Conservation (phyloP, 2,329 filamentous ascomycete species). For the Herpotrichia juniperi region DNA sequence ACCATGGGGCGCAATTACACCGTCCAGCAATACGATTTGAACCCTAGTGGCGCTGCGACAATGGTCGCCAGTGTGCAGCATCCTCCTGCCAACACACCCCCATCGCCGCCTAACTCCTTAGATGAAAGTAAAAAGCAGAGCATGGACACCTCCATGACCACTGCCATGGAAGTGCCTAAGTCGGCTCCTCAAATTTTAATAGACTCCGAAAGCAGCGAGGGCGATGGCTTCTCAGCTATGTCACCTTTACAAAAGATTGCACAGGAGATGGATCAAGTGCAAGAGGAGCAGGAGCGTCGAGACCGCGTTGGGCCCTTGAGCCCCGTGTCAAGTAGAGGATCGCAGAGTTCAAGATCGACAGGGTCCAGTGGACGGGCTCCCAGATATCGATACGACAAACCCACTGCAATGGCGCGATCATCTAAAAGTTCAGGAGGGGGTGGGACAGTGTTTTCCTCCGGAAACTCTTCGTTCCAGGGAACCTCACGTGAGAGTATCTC, state of each 20-base stretch:
- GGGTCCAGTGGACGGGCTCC: conserved; percentile 50
- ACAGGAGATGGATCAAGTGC: conserved; percentile 70
- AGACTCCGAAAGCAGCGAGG: conserved; percentile 71
- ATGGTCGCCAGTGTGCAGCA: conserved; percentile 91
- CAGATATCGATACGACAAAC: conserved; percentile 55
- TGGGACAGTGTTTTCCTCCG: conserved; percentile 71
- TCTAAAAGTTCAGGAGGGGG: conserved; percentile 45
- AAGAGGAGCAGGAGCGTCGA: conserved; percentile 63
- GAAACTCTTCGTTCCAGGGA: conserved; percentile 58
- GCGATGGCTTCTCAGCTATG: conserved; percentile 60
- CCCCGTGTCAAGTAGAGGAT: conserved; percentile 71
- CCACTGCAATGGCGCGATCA: conserved; percentile 33
- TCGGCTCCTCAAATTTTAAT: conserved; percentile 41
- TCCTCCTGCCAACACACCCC: conserved; percentile 76
- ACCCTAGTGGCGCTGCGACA: conserved; percentile 68
- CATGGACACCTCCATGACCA: conserved; percentile 36
- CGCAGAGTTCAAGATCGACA: conserved; percentile 62
- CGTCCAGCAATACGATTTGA: conserved; percentile 94
- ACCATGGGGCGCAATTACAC: conserved; percentile 87
- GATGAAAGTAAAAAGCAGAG: conserved; percentile 67
- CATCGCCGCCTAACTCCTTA: conserved; percentile 81
- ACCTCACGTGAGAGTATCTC: conserved; percentile 63
- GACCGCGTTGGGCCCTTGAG: conserved; percentile 71
- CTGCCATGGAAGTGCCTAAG: conserved; percentile 31
- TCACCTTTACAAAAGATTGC: conserved; percentile 78